phyloP scores from a whole-genome alignment of 2,329 filamentous ascomycete species.

The Hypoxylon sp. region DNA sequence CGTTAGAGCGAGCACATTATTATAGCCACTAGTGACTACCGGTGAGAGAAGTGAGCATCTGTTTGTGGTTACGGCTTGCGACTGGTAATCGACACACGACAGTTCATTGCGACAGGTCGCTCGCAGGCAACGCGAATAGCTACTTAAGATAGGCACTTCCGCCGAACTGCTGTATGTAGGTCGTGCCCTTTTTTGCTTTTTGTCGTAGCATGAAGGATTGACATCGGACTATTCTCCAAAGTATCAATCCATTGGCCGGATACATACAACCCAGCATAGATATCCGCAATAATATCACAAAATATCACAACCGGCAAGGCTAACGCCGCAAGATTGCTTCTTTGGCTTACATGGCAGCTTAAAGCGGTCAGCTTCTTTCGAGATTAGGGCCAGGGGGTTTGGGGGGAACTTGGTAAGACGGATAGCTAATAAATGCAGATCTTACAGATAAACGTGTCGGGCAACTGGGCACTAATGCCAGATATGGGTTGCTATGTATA shows the following conservation, averaged over 20 bases:
- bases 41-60: slow-evolving; percentile 12
- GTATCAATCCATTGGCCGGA: slow-evolving; percentile 16
- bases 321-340: not conserved
- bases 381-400: too few species aligned
- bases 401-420: slow-evolving; percentile 2
- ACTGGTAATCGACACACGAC: slow-evolving; percentile 6
- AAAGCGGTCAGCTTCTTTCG: not conserved
- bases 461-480: slow-evolving; percentile 10
- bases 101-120: slow-evolving; percentile 26
- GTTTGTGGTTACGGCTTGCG: slow-evolving; percentile 7
- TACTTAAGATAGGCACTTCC: not conserved
- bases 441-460: slow-evolving; percentile 2
- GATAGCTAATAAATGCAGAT: slow-evolving; percentile 13
- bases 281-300: slow-evolving; percentile 13
- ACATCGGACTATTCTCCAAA: slow-evolving; percentile 14
- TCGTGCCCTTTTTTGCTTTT: slow-evolving; percentile 18
- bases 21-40: slow-evolving; percentile 26
- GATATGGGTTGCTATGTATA: too few species aligned
- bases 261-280: not conserved
- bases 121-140: slow-evolving; percentile 3
- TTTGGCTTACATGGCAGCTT: not conserved
- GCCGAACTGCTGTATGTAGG: not conserved
- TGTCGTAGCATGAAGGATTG: slow-evolving; percentile 7
- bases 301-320: not conserved
- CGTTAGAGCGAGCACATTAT: slow-evolving; percentile 21